phyloP scores from a whole-genome alignment of 805 yeast genomes.

The Suhomyces kilbournensis region DNA sequence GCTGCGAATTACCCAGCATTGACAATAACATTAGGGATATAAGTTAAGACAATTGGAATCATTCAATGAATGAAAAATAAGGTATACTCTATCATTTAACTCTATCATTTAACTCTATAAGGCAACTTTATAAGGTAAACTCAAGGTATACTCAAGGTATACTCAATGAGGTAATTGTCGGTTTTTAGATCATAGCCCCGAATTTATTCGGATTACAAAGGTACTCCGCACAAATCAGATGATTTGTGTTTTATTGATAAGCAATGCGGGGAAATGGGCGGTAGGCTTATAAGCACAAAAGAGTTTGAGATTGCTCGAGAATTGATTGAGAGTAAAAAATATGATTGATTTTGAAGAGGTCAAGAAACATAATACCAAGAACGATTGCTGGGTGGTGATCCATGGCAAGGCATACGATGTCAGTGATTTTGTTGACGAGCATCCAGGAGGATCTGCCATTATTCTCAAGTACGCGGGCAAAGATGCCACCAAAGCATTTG shows the following conservation, averaged over 20 bases:
- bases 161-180: no score
- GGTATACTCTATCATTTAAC: no score
- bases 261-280: not conserved
- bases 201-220: not conserved
- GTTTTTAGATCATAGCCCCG: not conserved
- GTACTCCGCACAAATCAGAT: not conserved
- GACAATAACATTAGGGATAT: no score
- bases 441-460: constrained; percentile 60
- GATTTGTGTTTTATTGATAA: not conserved
- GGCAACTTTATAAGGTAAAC: no score
- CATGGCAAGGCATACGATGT: constrained; percentile 79
- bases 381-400: constrained; percentile 82
- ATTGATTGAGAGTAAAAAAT: not conserved
- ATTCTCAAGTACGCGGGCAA: constrained; percentile 50
- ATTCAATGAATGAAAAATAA: no score
- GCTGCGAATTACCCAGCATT: no score
- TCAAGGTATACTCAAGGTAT: no score
- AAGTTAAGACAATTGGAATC: no score
- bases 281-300: not conserved
- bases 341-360: constrained; percentile 24
- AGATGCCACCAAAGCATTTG: constrained; percentile 75
- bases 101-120: no score
- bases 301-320: not conserved
- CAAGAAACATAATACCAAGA: constrained; percentile 47
- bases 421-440: constrained; percentile 55